Evolutionary conservation across 768 basidiomycete genomes (phyloP), one percentile per base, ranked within the genome.

Genomic region (Lanmaoa rubissima): DNA sequence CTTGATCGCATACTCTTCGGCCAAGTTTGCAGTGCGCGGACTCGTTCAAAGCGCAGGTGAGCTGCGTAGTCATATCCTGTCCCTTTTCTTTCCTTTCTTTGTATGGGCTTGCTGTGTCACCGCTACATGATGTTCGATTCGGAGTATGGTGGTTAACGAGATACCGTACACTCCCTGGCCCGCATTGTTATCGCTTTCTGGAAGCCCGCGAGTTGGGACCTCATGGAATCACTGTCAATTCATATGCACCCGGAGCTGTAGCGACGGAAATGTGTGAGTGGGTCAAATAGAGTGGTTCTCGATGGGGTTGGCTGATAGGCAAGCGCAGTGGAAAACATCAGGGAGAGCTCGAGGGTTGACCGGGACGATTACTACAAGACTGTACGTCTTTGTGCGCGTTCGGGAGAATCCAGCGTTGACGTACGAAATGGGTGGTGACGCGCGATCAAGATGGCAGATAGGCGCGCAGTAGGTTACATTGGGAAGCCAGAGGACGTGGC

Each of bases 241-340:
- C 72, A 52, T 73, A 61, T 61, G 64, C 73, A 28, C 71, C 73
- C n/a, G 62, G 61, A 10, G 51, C 55, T 32, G 67, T 73, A 12
- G 48, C 53, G 44, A 75, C 73, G 17, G 17, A 44, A 16, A 66
- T 70, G 62, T 9, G 60, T 54, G 54, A 59, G 67, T 57, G 35
- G 44, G 5, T 31, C 6, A 10, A 43, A 42, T 46, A 24, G 36
- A n/a, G 48, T 26, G 12, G 19, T 14, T 5, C 14, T 47, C 3
- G n/a, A 46, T 19, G 42, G 43, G 36, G 26, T 26, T 48, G 32
- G 34, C 24, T 36, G 40, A 53, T n/a, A 24, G 6, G 12, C 24
- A n/a, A 28, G 17, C 26, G 13, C 12, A 44, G 57, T 57, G 55
- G 54, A 59, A 16, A 26, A 47, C 14, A 32, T 42, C 36, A 19